phyloP scores from a whole-genome alignment of 2,329 filamentous ascomycete genomes.

The Alternaria brassicae region DNA sequence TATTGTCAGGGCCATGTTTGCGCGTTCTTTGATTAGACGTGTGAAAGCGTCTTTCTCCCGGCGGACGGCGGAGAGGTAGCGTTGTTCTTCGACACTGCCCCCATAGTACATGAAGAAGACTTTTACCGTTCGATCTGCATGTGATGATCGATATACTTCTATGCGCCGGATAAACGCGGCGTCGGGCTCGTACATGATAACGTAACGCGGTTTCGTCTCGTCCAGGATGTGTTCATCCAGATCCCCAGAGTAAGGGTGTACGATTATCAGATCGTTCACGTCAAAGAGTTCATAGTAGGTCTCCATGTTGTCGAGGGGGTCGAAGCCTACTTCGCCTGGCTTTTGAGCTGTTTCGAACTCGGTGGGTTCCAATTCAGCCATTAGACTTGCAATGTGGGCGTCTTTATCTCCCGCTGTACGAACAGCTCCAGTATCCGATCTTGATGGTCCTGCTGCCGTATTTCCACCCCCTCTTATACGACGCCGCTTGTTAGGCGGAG shows the following conservation, averaged over 20 bases:
- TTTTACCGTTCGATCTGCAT: conserved; percentile 84
- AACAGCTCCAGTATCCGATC: conserved; percentile 76
- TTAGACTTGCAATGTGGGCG: conserved; percentile 78
- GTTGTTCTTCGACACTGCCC: conserved; percentile 92
- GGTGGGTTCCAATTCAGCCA: conserved; percentile 83
- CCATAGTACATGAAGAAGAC: conserved; percentile 98
- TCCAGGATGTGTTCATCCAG: conserved; percentile 97
- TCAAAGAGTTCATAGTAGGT: conserved; percentile 91
- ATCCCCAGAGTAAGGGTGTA: conserved; percentile 94
- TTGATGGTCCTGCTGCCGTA: conserved; percentile 63
- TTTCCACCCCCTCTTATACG: conserved; percentile 80
- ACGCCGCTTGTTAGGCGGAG: conserved; percentile 84
- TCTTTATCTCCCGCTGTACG: conserved; percentile 81
- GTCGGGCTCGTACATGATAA: conserved; percentile 98
- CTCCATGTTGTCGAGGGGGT: conserved; percentile 89
- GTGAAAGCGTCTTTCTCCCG: conserved; percentile 97
- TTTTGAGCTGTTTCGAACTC: conserved; percentile 79
- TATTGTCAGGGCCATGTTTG: conserved; percentile 88
- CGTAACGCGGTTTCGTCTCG: conserved; percentile 89
- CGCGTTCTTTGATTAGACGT: conserved; percentile 90
- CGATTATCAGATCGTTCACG: conserved; percentile 84
- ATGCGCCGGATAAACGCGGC: conserved; percentile 91
- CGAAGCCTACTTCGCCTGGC: conserved; percentile 71
- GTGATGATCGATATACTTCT: conserved; percentile 94
- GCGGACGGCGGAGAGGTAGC: conserved; percentile 87